Evolutionary conservation across 2,329 filamentous ascomycete genomes (phyloP), one percentile per base, ranked within the genome.

Genomic region (Fonsecaea pugnacius): DNA sequence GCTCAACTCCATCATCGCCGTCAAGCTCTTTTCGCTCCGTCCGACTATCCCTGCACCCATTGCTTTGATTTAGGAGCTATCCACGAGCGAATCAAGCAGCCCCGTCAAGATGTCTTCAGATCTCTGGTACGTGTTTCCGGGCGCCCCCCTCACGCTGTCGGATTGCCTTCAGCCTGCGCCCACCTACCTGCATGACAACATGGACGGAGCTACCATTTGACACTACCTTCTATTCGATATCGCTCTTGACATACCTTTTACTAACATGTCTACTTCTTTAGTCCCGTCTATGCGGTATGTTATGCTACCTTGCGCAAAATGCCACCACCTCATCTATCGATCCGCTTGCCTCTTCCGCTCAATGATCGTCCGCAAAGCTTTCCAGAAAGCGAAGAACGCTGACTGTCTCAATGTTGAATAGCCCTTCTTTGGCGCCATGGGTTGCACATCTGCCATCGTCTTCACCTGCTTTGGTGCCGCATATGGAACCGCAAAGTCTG

Each of bases 271-370:
- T 68, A 70, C 68, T 64, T 64, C 57, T 77, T 69, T 75, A 99
- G 94, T 85, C 94, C 94, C 83, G 94, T 96, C 77, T 99, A 98
- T 85, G 92, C 95, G 87, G 95, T 98, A 88, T 92, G 94, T 96
- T 75, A 64, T 70, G 18, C 43, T 14, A 27, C 67, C 70, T 65
- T 50, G 3, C 35, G 43, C 38, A 10, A 36, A 46, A 7, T 43
- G 38, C 38, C 51, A 35, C 36, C 52, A 35, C 36, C 52, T 58
- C 21, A 27, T 10, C 32, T 36, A 35, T 55, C 30, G 35, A 53
- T 40, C 36, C 40, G 50, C 48, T 40, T 53, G 27, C 12, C 52
- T 21, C 21, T 55, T 33, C 24, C 54, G 57, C n/a, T 33, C 46
- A 3, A 6, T 48, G 43, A 9, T 48, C 21, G 8, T 24, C n/a